Base-by-base conservation (phyloP, 495 filamentous ascomycete genomes). In the Gamarada debralockiae region DNA sequence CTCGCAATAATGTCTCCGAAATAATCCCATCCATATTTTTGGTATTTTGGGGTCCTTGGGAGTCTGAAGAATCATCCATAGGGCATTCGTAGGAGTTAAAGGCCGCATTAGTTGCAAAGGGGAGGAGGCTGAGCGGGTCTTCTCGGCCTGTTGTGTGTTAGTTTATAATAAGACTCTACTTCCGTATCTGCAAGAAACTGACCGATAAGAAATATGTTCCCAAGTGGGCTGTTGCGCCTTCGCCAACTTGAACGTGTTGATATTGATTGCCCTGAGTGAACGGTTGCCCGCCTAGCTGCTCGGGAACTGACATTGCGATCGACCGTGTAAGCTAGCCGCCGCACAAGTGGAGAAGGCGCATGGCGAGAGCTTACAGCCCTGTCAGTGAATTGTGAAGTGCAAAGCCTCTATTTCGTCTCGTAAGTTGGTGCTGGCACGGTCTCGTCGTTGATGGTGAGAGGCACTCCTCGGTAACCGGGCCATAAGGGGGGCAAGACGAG, bases 51-150 rank as follows among this genome's bases (percentile, higher is more conserved):
- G n/a, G n/a, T n/a, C n/a, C n/a, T n/a, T n/a, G n/a, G n/a, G n/a
- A n/a, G n/a, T n/a, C n/a, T n/a, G n/a, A n/a, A n/a, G n/a, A n/a
- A n/a, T n/a, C n/a, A n/a, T n/a, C n/a, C n/a, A n/a, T n/a, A n/a
- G n/a, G 51, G 18, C 43, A 22, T n/a, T 17, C 1, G 25, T 27
- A 52, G 3, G 49, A 52, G 14, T 52, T 52, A 22, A 52, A 50
- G n/a, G 47, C 29, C 47, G 47, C 38, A 3, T 20, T 1, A 10
- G 18, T 8, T n/a, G n/a, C n/a, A n/a, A n/a, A n/a, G n/a, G n/a
- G n/a, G n/a, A n/a, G n/a, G n/a, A n/a, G n/a, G n/a, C 18, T 21
- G 7, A 41, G 38, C 1, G 9, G 38, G 2, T 41, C 14, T 41
- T 21, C 18, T 41, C 20, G 14, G 38, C 13, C 18, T 15, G 18